These are phyloP conservation scores for Alternaria infectoria DNA, from an alignment of 2,329 filamentous ascomycete genomes.

Conservation along the genomic window DNA sequence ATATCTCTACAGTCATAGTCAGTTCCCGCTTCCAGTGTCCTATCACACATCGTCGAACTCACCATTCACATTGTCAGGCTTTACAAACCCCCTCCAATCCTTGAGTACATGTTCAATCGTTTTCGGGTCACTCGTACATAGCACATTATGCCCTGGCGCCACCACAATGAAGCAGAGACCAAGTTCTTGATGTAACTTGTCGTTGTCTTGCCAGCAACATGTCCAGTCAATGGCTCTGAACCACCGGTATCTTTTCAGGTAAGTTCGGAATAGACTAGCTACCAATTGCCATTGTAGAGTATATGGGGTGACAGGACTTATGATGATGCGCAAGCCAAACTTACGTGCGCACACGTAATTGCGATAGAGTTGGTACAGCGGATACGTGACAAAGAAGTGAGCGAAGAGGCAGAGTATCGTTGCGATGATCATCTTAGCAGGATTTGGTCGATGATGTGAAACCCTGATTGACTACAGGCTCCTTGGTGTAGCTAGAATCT, in stretches of 20 bases:
- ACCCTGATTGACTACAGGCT: background rate
- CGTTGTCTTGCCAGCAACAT: conserved; percentile 23
- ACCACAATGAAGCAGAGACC: conserved; percentile 26
- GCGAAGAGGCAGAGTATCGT: conserved; percentile 1
- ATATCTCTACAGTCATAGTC: conserved; percentile 3
- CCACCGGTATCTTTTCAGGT: conserved; percentile 16
- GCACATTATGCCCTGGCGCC: conserved; percentile 13
- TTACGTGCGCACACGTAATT: conserved; percentile 25
- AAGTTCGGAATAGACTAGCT: background rate
- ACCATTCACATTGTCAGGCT: conserved; percentile 30
- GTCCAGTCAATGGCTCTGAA: conserved; percentile 20
- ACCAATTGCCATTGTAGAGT: conserved; percentile 18
- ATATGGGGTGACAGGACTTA: conserved; percentile 25
- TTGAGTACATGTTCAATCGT: conserved; percentile 20
- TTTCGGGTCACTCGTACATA: conserved; percentile 24
- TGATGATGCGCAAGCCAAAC: conserved; percentile 18
- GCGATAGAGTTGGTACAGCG: conserved; percentile 4
- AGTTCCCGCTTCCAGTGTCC: background rate
- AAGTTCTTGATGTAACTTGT: conserved; percentile 14
- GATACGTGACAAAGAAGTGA: background rate
- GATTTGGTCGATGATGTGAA: background rate
- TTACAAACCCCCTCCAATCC: conserved; percentile 29
- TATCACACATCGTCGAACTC: background rate
- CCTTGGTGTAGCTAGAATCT: background rate
- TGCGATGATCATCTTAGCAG: conserved; percentile 3